Conservation (phyloP, 192 early-diverging fungal genomes). For the Entomortierella chlamydospora region DNA sequence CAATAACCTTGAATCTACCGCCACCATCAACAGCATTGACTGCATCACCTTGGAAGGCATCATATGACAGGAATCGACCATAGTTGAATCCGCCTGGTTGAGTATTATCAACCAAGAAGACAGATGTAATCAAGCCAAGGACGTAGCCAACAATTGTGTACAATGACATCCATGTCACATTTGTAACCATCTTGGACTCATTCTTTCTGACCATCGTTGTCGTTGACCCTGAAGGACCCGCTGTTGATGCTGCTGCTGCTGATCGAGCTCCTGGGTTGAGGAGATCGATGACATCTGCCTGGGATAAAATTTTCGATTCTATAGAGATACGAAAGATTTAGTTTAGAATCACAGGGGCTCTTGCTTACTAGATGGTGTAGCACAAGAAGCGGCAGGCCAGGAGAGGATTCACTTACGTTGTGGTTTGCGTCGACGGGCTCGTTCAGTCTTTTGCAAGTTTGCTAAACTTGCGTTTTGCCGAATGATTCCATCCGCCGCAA, state of each 20-base stretch:
- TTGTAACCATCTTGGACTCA: constrained; percentile 35
- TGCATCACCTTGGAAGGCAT: constrained; percentile 25
- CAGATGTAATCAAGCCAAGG: constrained; percentile 44
- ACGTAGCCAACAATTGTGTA: constrained; percentile 50
- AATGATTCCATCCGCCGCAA: constrained; percentile 20
- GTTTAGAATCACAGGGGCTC: not conserved
- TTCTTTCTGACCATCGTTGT: constrained; percentile 21
- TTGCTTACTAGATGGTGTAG: too few relatives aligned
- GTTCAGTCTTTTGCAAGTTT: constrained; percentile 24
- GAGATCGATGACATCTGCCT: constrained; percentile 21
- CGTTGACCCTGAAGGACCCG: not conserved
- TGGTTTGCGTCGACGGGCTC: constrained; percentile 33
- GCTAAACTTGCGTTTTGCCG: constrained; percentile 8
- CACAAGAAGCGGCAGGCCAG: not conserved
- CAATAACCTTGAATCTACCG: constrained; percentile 45
- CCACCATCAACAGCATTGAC: constrained; percentile 20
- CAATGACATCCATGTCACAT: constrained; percentile 46
- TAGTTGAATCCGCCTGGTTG: constrained; percentile 28
- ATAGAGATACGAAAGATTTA: not conserved
- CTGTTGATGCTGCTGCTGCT: not conserved
- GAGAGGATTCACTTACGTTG: constrained; percentile 14
- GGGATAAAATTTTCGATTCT: constrained; percentile 38
- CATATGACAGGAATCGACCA: constrained; percentile 37
- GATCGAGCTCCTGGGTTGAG: constrained; percentile 30
- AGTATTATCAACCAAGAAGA: constrained; percentile 47